Evolutionary conservation across 2,329 filamentous ascomycete genomes (phyloP).

Genomic region (Aspergillus nomiae): DNA sequence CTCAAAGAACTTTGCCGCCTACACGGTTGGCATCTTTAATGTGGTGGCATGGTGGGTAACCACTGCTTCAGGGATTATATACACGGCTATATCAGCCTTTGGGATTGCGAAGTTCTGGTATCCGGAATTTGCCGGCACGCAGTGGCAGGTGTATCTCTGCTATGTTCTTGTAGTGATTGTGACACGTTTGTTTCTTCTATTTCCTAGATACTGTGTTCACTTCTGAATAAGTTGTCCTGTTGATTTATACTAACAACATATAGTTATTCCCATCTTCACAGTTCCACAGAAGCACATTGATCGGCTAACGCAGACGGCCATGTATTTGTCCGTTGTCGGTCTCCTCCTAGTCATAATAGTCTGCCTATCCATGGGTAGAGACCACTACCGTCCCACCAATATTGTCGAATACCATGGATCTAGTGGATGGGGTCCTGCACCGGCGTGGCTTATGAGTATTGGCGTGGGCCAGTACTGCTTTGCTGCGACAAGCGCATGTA

Average conservation of each 20-base stretch:
- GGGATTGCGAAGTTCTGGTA: slow-evolving; percentile 16
- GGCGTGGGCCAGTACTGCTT: slow-evolving; percentile 19
- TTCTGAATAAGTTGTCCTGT: too few relatives aligned
- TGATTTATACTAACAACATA: neutral
- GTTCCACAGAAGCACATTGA: slow-evolving; percentile 16
- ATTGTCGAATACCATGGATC: slow-evolving; percentile 6
- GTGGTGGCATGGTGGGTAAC: slow-evolving; percentile 30
- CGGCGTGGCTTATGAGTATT: slow-evolving; percentile 20
- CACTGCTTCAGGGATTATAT: slow-evolving; percentile 17
- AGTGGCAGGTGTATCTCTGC: slow-evolving; percentile 23
- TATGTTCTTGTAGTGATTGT: slow-evolving; percentile 18
- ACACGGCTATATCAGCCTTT: slow-evolving; percentile 20
- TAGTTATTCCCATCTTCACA: slow-evolving; percentile 21
- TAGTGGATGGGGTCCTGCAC: slow-evolving; percentile 13
- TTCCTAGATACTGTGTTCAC: neutral
- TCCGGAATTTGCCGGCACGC: slow-evolving; percentile 10
- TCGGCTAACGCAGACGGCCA: slow-evolving; percentile 13
- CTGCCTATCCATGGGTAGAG: slow-evolving; percentile 16
- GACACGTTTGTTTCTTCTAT: slow-evolving; percentile 7
- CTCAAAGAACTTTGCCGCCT: slow-evolving; percentile 27
- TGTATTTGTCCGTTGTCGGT: slow-evolving; percentile 14
- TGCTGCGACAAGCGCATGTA: slow-evolving; percentile 13
- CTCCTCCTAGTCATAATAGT: slow-evolving; percentile 14
- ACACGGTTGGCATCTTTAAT: slow-evolving; percentile 26
- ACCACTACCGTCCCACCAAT: slow-evolving; percentile 5